Percentiles rank a stretch among this genome's conserved stretches.
Conservation (phyloP, 2,329 filamentous ascomycete genomes). For the Chrysoporthe deuterocubensis region DNA sequence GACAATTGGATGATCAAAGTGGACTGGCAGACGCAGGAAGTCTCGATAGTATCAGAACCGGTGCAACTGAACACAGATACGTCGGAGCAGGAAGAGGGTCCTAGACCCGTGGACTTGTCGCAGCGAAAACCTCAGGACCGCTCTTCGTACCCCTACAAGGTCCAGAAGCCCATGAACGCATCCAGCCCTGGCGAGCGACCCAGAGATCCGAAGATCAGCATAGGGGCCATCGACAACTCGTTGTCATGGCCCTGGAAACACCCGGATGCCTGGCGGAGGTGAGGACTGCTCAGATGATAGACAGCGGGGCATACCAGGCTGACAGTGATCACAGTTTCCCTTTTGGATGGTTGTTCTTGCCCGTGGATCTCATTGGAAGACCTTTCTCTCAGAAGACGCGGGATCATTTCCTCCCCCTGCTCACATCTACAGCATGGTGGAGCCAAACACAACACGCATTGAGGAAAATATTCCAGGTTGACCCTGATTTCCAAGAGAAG, state of each 20-base stretch:
- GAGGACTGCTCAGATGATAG: conserved; percentile 23
- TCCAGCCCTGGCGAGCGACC: conserved; percentile 53
- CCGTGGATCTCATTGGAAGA: conserved; percentile 92
- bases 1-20: conserved; percentile 99
- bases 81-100: conserved; percentile 52
- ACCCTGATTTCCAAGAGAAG: conserved; percentile 94
- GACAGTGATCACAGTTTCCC: conserved; percentile 73
- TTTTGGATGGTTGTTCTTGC: conserved; percentile 97
- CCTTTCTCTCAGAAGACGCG: conserved; percentile 94
- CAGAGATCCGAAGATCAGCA: conserved; percentile 64
- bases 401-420: conserved; percentile 91
- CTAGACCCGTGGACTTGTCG: conserved; percentile 63
- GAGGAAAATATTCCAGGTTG: conserved; percentile 85
- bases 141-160: conserved; percentile 69
- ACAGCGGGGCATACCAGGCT: conserved; percentile 28
- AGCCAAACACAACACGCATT: conserved; percentile 87
- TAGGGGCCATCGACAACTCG: conserved; percentile 97
- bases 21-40: conserved; percentile 80
- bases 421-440: conserved; percentile 98
- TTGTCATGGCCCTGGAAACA: conserved; percentile 99
- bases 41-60: conserved; percentile 85
- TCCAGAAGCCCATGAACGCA: conserved; percentile 84
- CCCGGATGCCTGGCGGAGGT: conserved; percentile 80
- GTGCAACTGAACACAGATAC: conserved; percentile 67
- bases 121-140: conserved; percentile 48